A percentile compares a stretch with the other conserved stretches of the same genome.
Evolutionary conservation across 1,284 basidiomycete species (phyloP).

Genomic region (Leccinum griseonigrum): DNA sequence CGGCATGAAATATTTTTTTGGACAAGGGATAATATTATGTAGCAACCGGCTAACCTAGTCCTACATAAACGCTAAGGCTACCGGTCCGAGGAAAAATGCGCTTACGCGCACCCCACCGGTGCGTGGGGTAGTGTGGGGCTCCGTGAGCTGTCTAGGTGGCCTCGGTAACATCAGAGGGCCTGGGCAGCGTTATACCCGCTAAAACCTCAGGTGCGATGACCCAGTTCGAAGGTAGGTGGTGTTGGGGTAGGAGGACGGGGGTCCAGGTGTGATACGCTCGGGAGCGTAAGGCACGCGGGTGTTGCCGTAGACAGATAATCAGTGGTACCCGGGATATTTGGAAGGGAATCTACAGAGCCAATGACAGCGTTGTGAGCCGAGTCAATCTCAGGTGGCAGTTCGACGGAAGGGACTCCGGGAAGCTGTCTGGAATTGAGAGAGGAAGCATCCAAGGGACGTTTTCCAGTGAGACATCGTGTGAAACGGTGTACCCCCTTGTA

Average conservation of each 20-base stretch:
- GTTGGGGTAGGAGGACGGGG: no score
- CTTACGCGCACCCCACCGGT: no score
- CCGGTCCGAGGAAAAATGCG: no score
- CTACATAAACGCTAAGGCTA: no score
- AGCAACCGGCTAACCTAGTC: no score
- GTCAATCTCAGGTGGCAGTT: constrained; percentile 20
- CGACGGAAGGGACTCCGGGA: constrained; percentile 33
- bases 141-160: not conserved
- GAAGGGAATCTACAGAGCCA: constrained; percentile 11
- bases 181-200: not conserved
- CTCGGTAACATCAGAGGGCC: not conserved
- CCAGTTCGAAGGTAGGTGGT: not conserved
- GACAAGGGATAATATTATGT: no score
- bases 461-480: constrained; percentile 59
- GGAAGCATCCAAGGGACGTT: constrained; percentile 46
- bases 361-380: constrained; percentile 1
- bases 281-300: constrained; percentile 11
- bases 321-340: constrained; percentile 16
- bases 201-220: not conserved
- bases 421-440: constrained; percentile 33
- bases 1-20: no score
- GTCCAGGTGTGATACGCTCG: no score
- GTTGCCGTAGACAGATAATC: constrained; percentile 12
- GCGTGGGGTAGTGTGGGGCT: not conserved
- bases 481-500: constrained; percentile 11